These are phyloP conservation scores for Gleditsia sinensis DNA, from an alignment of 306 rosid species.

Conservation along the genomic window DNA sequence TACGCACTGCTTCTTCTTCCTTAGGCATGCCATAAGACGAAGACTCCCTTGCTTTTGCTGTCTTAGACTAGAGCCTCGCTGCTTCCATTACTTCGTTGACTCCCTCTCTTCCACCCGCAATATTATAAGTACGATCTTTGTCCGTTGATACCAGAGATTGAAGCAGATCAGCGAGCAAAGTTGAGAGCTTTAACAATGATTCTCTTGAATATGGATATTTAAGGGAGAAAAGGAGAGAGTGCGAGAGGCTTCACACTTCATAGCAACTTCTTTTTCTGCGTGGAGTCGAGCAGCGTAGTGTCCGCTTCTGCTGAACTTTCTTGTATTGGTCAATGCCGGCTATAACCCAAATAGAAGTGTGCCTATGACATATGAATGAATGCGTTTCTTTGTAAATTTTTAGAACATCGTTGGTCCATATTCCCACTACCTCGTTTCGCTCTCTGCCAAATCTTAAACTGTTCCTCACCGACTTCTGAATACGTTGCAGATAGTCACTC, in stretches of 20 bases:
- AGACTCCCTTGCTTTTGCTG: conserved; percentile 21
- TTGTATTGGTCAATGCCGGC: neutral
- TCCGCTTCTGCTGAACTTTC: neutral
- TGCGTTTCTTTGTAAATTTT: neutral
- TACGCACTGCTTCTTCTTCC: conserved; percentile 47
- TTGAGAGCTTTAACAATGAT: neutral
- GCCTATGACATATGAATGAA: neutral
- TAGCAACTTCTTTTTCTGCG: neutral
- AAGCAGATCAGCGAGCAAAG: conserved; percentile 16
- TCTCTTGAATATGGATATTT: conserved; percentile 14
- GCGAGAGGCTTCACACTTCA: neutral
- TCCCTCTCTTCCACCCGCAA: neutral
- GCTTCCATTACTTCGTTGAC: conserved; percentile 16
- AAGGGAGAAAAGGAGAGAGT: neutral
- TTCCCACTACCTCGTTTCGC: no score
- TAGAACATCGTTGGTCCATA: neutral
- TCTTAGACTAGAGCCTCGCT: conserved; percentile 23
- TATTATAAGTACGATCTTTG: conserved; percentile 4
- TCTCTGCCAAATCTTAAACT: no score
- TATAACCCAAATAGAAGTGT: neutral
- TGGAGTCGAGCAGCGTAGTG: neutral
- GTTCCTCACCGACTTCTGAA: no score
- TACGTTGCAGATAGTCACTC: no score
- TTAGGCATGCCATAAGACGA: conserved; percentile 74
- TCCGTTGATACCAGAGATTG: neutral